Evolutionary conservation across 208 protist genomes (phyloP).

Genomic region (Crithidia brevicula): DNA sequence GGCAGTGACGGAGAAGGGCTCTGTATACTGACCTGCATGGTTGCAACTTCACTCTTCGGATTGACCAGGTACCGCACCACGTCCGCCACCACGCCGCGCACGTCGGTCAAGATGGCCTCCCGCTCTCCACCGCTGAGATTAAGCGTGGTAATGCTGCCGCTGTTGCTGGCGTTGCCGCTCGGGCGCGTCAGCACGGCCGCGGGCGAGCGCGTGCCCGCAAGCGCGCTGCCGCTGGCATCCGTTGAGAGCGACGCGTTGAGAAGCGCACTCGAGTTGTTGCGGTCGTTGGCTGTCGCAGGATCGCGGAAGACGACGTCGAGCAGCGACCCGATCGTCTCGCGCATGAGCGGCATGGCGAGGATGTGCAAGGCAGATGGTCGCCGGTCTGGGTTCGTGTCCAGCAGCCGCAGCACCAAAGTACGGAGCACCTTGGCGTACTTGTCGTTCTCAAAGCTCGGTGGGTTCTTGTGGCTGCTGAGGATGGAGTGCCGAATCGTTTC

Average conservation of each 20-base stretch:
- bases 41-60: neutral
- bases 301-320: slow-evolving; percentile 63
- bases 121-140: slow-evolving; percentile 20
- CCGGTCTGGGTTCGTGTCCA: slow-evolving; percentile 39
- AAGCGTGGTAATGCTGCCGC: neutral
- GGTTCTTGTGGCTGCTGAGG: slow-evolving; percentile 33
- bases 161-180: neutral
- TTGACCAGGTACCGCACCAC: slow-evolving; percentile 18
- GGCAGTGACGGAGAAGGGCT: neutral
- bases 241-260: slow-evolving; percentile 58
- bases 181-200: neutral
- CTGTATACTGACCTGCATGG: neutral
- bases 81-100: slow-evolving; percentile 12
- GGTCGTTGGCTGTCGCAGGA: slow-evolving; percentile 45
- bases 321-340: slow-evolving; percentile 51
- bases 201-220: slow-evolving; percentile 1
- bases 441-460: slow-evolving; percentile 29
- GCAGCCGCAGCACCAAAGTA: slow-evolving; percentile 42
- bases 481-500: slow-evolving; percentile 59
- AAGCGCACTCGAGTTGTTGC: slow-evolving; percentile 41
- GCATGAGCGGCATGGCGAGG: slow-evolving; percentile 51
- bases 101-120: slow-evolving; percentile 7
- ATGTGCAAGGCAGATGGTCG: slow-evolving; percentile 54
- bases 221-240: slow-evolving; percentile 1
- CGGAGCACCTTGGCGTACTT: slow-evolving; percentile 41